Base-by-base conservation (phyloP, 768 basidiomycete genomes). In the Gelatoporia subvermispora region DNA sequence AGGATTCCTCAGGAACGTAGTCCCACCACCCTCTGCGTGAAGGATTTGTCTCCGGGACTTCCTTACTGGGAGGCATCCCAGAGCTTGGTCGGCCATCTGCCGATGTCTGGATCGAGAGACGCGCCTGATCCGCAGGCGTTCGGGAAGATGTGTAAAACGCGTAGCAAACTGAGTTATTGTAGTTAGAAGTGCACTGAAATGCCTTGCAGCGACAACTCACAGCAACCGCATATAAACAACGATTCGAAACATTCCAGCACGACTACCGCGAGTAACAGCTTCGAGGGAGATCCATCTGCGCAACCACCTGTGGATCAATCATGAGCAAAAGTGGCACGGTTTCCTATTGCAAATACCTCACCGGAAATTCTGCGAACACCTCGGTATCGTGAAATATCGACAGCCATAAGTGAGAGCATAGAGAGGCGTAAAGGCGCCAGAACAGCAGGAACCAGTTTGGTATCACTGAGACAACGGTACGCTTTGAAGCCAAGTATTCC, bases 401-500 rank as follows among this genome's bases (percentile, higher is more conserved):
- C 46, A 18, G 69, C 57, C 13, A 77, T 69, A 4, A 79, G 54
- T 4, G 62, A 65, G 2, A 70, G 58, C 13, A 75, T 73, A 20
- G 71, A 5, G 68, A 20, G 65, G 55, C 48, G 75, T 74, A 18
- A 82, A 68, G 15, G 73, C 41, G 3, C 57, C 36, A 84, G 58
- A 16, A 71, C 57, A 18, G 69, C 52, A 13, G 78, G 67, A 45
- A 86, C 73, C 46, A 79, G 53, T n/a, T 70, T 70, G n/a, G 79
- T 75, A 49, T 77, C 75, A 60, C 80, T 74, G 52, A 84, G 64
- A 56, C 82, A 85, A 56, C 75, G 76, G 55, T 84, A 85, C 8
- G 78, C 81, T 60, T 86, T 86, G 56, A 78, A 67, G 13, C 84
- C 84, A 28, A 82, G 68, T 24, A 84, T 77, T 24, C 81, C 82